Evolutionary conservation across 306 rosid species (phyloP).

Genomic region (Quercus dentata): DNA sequence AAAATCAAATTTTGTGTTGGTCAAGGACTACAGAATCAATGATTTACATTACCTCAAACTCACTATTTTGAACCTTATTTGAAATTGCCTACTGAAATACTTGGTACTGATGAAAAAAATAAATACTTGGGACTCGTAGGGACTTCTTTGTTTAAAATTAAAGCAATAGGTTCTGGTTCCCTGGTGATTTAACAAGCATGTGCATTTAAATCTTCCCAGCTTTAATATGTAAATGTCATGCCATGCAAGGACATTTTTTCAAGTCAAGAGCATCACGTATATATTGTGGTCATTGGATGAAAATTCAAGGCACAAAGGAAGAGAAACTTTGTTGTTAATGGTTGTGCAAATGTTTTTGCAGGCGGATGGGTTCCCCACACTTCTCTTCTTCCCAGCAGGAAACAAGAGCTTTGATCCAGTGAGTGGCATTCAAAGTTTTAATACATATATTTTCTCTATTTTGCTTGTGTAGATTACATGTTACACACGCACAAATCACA

Average conservation of each 20-base stretch:
- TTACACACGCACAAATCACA: too few relatives aligned
- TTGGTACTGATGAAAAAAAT: too few relatives aligned
- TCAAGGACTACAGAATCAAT: too few relatives aligned
- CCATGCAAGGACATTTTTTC: background rate
- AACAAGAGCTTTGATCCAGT: constrained; percentile 70
- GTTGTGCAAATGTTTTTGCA: constrained; percentile 21
- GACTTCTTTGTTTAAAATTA: too few relatives aligned
- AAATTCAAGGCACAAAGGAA: background rate
- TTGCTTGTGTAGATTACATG: background rate
- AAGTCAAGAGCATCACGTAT: background rate
- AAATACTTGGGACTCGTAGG: too few relatives aligned
- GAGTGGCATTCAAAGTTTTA: constrained; percentile 20
- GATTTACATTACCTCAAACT: too few relatives aligned
- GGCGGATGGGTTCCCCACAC: constrained; percentile 63
- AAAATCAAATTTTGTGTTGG: constrained; percentile 6
- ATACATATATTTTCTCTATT: background rate
- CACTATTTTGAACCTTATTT: too few relatives aligned
- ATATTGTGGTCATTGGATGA: background rate
- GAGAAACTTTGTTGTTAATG: background rate
- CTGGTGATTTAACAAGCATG: background rate
- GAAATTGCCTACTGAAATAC: too few relatives aligned
- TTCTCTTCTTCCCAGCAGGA: constrained; percentile 68
- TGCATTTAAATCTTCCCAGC: background rate
- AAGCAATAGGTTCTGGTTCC: background rate
- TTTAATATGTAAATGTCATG: background rate